Evolutionary conservation across 2,329 filamentous ascomycete species (phyloP).

Genomic region (Colletotrichum tropicicola): DNA sequence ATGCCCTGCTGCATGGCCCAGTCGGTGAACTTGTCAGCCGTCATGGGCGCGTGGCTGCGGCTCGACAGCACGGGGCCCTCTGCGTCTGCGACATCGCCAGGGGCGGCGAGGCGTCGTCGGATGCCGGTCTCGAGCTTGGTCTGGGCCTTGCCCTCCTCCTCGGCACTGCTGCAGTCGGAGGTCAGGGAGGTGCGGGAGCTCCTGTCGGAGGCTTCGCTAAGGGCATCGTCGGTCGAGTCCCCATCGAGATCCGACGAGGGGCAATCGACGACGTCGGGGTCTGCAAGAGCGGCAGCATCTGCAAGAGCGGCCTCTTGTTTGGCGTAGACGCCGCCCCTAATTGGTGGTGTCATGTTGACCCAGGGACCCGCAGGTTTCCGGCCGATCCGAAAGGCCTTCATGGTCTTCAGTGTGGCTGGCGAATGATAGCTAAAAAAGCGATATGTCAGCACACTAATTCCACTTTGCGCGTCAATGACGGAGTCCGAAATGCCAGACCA

Average conservation of each 20-base stretch:
- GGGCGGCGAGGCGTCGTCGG: constrained; percentile 19
- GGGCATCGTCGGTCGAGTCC: constrained; percentile 25
- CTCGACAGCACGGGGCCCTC: constrained; percentile 5
- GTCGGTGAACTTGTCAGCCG: constrained; percentile 43
- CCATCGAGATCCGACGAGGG: constrained; percentile 27
- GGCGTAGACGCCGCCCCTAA: constrained; percentile 57
- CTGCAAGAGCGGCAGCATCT: constrained; percentile 2
- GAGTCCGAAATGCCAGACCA: constrained; percentile 5
- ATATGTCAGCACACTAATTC: constrained; percentile 38
- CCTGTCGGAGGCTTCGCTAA: constrained; percentile 21
- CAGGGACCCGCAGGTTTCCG: constrained; percentile 62
- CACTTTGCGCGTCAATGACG: constrained; percentile 16
- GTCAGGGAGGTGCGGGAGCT: constrained; percentile 31
- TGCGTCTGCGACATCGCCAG: neutral
- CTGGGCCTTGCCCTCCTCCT: constrained; percentile 10
- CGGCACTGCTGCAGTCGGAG: constrained; percentile 27
- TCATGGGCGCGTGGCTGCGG: constrained; percentile 18
- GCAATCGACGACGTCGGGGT: constrained; percentile 6
- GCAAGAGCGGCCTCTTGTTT: constrained; percentile 29
- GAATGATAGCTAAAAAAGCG: constrained; percentile 63
- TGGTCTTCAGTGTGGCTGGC: constrained; percentile 59
- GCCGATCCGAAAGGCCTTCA: constrained; percentile 70
- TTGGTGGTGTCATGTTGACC: constrained; percentile 67
- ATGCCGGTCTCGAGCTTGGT: constrained; percentile 12
- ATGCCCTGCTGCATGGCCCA: constrained; percentile 46